Conservation (phyloP, 2,329 filamentous ascomycete genomes). For the Fusarium lyarnte region DNA sequence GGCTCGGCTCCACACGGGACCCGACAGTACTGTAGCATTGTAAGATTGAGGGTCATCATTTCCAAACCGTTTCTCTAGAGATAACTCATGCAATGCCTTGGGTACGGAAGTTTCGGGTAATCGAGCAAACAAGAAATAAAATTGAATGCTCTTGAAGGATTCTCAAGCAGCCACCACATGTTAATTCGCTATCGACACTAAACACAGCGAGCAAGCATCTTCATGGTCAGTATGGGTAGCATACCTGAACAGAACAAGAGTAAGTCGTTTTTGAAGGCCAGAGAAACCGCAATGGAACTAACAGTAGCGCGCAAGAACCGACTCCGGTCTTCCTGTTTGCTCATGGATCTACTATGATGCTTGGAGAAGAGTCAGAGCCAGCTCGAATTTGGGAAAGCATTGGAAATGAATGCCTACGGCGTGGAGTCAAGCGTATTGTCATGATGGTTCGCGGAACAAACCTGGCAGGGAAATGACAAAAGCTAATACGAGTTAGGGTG, state of each 20-base stretch:
- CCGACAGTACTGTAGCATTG: not conserved
- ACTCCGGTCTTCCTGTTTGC: conserved; percentile 30
- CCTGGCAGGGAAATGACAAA: fast-evolving
- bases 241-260: not conserved
- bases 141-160: not conserved
- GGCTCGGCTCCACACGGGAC: not conserved
- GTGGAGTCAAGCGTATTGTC: conserved; percentile 22
- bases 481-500: conserved; percentile 38
- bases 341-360: conserved; percentile 36
- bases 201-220: too few species aligned
- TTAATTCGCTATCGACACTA: not conserved
- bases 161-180: not conserved
- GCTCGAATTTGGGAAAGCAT: conserved; percentile 31
- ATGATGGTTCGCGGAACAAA: conserved; percentile 22
- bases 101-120: fast-evolving
- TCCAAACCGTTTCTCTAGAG: not conserved
- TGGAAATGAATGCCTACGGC: conserved; percentile 21
- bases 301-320: not conserved
- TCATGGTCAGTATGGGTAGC: not conserved
- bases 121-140: not conserved
- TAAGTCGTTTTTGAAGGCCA: not conserved
- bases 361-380: conserved; percentile 28
- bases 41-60: fast-evolving
- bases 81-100: fast-evolving
- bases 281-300: fast-evolving